These are phyloP conservation scores for Forsythia viridissima DNA, from an alignment of 257 asterid species.

Conservation along the genomic window DNA sequence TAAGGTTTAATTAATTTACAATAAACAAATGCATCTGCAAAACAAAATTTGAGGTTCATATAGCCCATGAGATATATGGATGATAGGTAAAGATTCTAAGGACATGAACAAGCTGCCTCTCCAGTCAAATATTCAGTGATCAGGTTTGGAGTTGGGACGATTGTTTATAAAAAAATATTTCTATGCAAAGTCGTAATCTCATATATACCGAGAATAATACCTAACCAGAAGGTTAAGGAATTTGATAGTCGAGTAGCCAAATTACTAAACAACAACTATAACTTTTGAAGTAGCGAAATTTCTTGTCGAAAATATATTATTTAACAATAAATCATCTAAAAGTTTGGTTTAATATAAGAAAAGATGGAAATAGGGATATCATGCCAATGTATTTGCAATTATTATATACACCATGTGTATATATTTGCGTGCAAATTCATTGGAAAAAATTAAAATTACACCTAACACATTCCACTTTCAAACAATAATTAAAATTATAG, in stretches of 20 bases:
- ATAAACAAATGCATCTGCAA: not conserved
- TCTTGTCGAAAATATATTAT: too few species aligned
- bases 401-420: conserved; percentile 28
- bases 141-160: not conserved
- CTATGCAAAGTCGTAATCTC: too few species aligned
- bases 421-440: conserved; percentile 12
- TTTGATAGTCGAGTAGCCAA: too few species aligned
- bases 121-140: not conserved
- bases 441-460: not conserved
- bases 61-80: not conserved
- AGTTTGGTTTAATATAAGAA: too few species aligned
- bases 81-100: not conserved
- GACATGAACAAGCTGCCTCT: not conserved
- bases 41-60: not conserved
- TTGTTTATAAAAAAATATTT: too few species aligned
- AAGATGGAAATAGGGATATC: conserved; percentile 19
- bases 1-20: not conserved
- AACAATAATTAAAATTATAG: not conserved
- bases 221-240: too few species aligned
- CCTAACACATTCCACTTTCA: not conserved
- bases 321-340: too few species aligned
- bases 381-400: conserved; percentile 30
- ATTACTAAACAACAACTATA: too few species aligned
- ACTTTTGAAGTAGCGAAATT: too few species aligned
- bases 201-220: too few species aligned